Conservation (phyloP, 2,329 filamentous ascomycete species). For the Pseudogymnoascus sp. region DNA sequence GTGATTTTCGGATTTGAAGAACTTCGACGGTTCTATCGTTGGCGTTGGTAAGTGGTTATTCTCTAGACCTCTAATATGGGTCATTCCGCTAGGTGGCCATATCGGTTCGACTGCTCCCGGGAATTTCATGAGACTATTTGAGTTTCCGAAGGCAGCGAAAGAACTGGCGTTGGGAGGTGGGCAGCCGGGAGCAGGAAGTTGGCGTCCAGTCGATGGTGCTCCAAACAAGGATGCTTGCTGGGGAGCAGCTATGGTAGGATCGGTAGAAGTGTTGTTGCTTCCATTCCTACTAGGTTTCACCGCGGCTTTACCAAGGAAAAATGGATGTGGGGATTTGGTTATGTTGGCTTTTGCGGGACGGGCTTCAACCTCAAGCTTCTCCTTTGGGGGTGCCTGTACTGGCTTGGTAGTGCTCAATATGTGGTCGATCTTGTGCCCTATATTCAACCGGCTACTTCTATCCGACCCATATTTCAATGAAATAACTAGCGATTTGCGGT, state of each 20-base stretch:
- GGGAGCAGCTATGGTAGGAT: constrained; percentile 35
- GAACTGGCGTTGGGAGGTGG: background rate
- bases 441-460: constrained; percentile 33
- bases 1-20: constrained; percentile 11
- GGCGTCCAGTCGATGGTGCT: constrained; percentile 14
- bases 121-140: constrained; percentile 40
- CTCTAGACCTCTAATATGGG: constrained; percentile 49
- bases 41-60: background rate
- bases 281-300: constrained; percentile 17
- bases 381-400: constrained; percentile 13
- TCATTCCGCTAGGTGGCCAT: constrained; percentile 62
- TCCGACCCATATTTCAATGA: constrained; percentile 52
- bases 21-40: background rate
- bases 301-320: constrained; percentile 53
- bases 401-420: constrained; percentile 39
- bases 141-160: constrained; percentile 11
- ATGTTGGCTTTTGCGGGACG: background rate
- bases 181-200: constrained; percentile 12
- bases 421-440: constrained; percentile 54
- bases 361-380: constrained; percentile 10
- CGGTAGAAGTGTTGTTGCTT: constrained; percentile 22
- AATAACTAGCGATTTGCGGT: constrained; percentile 38
- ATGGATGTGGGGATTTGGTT: constrained; percentile 44
- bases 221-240: background rate
- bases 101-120: constrained; percentile 57